These are phyloP conservation scores for Chlamydomonas eustigma DNA, from an alignment of 139 green algal species.

Conservation along the genomic window DNA sequence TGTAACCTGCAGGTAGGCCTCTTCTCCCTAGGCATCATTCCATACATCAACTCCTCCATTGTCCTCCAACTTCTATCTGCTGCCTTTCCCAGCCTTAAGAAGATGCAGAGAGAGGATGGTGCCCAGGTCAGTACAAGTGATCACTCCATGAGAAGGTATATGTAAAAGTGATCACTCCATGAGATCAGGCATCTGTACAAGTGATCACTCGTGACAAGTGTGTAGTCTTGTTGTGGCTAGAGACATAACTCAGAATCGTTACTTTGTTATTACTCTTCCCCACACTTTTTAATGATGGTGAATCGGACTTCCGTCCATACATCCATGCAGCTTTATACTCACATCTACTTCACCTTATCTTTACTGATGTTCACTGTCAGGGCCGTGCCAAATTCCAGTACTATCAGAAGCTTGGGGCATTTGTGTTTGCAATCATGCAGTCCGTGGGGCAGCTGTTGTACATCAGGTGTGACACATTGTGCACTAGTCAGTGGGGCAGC, in stretches of 20 bases:
- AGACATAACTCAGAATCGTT: too few relatives aligned
- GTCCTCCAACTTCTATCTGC: slow-evolving; percentile 84
- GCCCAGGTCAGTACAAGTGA: slow-evolving; percentile 54
- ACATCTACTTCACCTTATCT: too few relatives aligned
- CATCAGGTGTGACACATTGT: slow-evolving; percentile 41
- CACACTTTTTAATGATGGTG: too few relatives aligned
- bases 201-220: too few relatives aligned
- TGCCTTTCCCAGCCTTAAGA: slow-evolving; percentile 86
- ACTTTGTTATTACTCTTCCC: too few relatives aligned
- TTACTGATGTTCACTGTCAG: slow-evolving; percentile 31
- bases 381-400: slow-evolving; percentile 84
- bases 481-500: background rate
- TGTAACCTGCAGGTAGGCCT: slow-evolving; percentile 85
- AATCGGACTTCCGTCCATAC: too few relatives aligned
- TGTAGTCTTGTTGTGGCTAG: too few relatives aligned
- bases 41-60: slow-evolving; percentile 99
- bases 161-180: too few relatives aligned
- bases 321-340: too few relatives aligned
- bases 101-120: slow-evolving; percentile 95
- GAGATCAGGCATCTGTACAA: too few relatives aligned
- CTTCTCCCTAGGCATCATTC: slow-evolving; percentile 98
- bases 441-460: slow-evolving; percentile 86
- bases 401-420: slow-evolving; percentile 85
- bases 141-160: too few relatives aligned
- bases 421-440: slow-evolving; percentile 86